Evolutionary conservation across 495 filamentous ascomycete genomes (phyloP), one percentile per base, ranked within the genome.

Genomic region (Apiosordaria backusii): DNA sequence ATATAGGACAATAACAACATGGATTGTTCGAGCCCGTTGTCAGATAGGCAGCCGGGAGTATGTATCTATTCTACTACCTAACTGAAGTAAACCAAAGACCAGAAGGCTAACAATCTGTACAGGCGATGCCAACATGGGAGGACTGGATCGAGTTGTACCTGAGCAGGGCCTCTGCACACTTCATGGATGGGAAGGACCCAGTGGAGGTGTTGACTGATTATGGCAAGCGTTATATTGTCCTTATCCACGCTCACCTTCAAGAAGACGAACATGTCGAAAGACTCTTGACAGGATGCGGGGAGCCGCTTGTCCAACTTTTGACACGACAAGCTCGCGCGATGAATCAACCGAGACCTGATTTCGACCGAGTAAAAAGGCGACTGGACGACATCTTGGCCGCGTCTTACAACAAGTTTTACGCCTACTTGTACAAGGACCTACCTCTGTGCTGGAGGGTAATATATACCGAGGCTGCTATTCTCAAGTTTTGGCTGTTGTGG

Each of bases 401-500:
- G 50, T 76, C 85, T 2, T 83, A 82, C 45, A 70, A 77, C 24
- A 90, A 90, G 66, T 83, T 96, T 71, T 90, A 90, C 70, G 85
- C 89, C 4, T 95, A 85, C 66, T 84, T 89, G 4, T 97, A 89
- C 78, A 87, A 85, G 69, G 83, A 92, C 66, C 90, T 96, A 4
- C 87, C 92, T 0, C 60, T 68, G 2, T 89, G 87, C 73, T 97
- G 92, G 92, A 83, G 87, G 18, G 82, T 87, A 60, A 79, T 96
- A 15, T 96, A 90, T 74, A 91, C 89, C 0, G 90, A 95, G 70
- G 91, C 90, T 24, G 87, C 85, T 57, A 83, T 96, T 19, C 73
- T 90, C 67, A 88, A 89, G 66, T 81, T 81, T 63, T 72, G 72
- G 35, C 9, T 45, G 10, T 15, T 45, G 9, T 7, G 10, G 35